Base-by-base conservation (phyloP, 257 asterid species). In the Haberlea rhodopensis region DNA sequence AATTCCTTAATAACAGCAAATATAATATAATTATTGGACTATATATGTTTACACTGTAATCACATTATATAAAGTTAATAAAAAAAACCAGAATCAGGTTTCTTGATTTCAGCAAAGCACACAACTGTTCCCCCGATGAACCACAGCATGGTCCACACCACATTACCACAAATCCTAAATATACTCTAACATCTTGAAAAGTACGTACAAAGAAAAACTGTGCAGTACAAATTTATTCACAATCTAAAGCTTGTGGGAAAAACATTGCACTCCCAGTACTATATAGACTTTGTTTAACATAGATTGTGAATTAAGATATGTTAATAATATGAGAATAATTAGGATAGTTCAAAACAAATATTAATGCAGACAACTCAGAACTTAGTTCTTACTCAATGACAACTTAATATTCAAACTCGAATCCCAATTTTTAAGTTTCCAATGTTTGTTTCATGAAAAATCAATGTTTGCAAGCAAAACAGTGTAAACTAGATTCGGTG, bases 31-130 rank as follows among this genome's bases (percentile, higher is more conserved):
- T 20, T 19, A 2, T 63, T 75, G 65, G 31, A 26, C 37, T 64
- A 60, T 67, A 70, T 55, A 57, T 28, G 57, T 37, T 19, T 43
- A 49, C 16, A 25, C 6, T 40, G 29, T 37, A 55, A 57, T 53
- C 45, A 59, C 72, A 68, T 65, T 60, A 67, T 68, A 40, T 54
- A 60, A 56, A 23, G 43, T 45, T 31, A 70, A 65, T 75, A 71
- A n/a, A n/a, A n/a, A n/a, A n/a, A 71, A 72, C 76, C 82, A 80
- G 80, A 75, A 73, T 70, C 78, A 71, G 85, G 83, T 77, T 75
- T 84, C 87, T 79, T 77, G 90, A 79, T 84, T 84, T 84, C 90
- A 81, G 84, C 56, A 61, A 74, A 76, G 64, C 48, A 63, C 60
- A 24, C 29, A 81, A 79, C 80, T 79, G 78, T 74, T 81, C 83